Evolutionary conservation across 1,139 yeast genomes (phyloP), one percentile per base, ranked within the genome.

Genomic region (Meyerozyma sp.): DNA sequence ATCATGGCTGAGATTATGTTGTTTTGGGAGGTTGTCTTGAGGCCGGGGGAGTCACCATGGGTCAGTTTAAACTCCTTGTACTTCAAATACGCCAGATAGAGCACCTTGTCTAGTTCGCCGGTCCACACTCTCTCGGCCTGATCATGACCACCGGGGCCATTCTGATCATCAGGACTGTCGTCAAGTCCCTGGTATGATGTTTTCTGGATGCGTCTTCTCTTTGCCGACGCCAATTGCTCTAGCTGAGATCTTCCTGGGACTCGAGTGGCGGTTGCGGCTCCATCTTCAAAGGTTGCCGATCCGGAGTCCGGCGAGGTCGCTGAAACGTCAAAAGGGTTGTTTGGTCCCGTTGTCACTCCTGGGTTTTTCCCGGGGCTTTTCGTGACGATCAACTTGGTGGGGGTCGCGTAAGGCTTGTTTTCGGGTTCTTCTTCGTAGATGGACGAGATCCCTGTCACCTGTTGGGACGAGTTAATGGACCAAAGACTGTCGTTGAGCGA

Each of bases 1-100:
- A 73, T 44, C 77, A 73, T 70, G 43, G 75, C 54, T 9, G 75
- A 67, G 43, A 73, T 54, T 4, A 71, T 65, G 46, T 69, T 71
- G 51, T 72, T 71, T 48, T 70, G 75, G 11, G 74, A 47, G 4
- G 52, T 43, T 16, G 42, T 40, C 29, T 38, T 45, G 26, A 34
- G 27, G 11, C 26, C 26, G 14, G 37, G 37, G 8, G 36, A 32
- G 21, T 16, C 36, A 4, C 53, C 47, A 38, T 59, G 65, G 42
- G 59, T 59, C 23, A 61, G 63, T 43, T 61, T 61, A 48, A 68
- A 70, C 27, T 63, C 59, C 18, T 61, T 61, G 51, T 66, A 72
- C 49, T 70, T 70, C 40, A 61, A 54, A 46, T 63, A 68, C 14
- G 74, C 66, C 35, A 62, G 62, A 40, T 70, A 55, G 38, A 72